Evolutionary conservation across 176 grass and related monocot genomes (phyloP), one percentile per base, ranked within the genome.

Genomic region (Typha latifolia): DNA sequence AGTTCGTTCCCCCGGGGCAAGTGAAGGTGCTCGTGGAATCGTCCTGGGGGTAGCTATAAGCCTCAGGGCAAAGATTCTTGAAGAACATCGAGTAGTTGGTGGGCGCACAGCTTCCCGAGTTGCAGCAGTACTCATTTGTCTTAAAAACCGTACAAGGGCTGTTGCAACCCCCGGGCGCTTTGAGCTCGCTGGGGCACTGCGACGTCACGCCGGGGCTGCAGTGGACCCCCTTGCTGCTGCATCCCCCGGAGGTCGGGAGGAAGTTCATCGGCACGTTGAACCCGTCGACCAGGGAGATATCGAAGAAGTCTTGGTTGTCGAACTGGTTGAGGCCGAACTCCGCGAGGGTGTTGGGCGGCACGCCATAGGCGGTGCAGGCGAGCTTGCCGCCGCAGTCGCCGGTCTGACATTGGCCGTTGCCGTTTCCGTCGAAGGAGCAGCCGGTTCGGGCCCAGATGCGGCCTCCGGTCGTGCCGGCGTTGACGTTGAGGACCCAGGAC

Each of bases 361-460:
- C 12, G 16, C 69, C 53, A 12, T 24, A 61, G 24, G 18, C 80
- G 2, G 48, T 1, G 73, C 87, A 90, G 66, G 66, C 16, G 1
- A 90, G 80, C 1, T 32, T 34, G 4, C 83, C 77, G 51, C 71
- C 75, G 69, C 87, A 84, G 62, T 86, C 77, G 3, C 87, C 82
- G 1, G 82, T 85, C 63, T 75, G 4, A 71, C 87, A 85, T 4
- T 49, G 1, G 0, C 87, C 82, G 0, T 70, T 77, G 29, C 82
- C 79, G 53, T 31, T 70, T 19, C 57, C 65, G 72, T 90, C 79
- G 48, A 90, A 85, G 18, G 6, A 53, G 74, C 90, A 95, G 0
- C 80, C 85, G 0, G 90, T 95, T n/a, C 80, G 85, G 1, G 69
- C 76, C 85, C 90, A 83, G 12, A 94, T 22, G 16, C 85, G 80